phyloP scores from a whole-genome alignment of 1,284 basidiomycete genomes.

The Ceratobasidium sp. region DNA sequence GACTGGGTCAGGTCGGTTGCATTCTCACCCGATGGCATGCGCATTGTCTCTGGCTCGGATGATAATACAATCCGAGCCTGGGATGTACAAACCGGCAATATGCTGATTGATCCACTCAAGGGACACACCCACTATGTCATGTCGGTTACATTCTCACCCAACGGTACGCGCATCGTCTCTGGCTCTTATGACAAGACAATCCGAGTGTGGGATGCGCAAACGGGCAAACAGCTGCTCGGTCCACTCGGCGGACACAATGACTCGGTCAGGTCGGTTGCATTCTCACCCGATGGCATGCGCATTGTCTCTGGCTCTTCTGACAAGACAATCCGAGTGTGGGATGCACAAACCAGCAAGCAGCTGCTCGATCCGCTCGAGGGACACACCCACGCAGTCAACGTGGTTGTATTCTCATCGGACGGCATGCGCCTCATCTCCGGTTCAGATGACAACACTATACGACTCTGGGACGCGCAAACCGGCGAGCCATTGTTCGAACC shows the following conservation, averaged over 20 bases:
- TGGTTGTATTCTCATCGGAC: constrained; percentile 31
- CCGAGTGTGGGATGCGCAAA: not conserved
- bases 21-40: not conserved
- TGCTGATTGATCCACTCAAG: not conserved
- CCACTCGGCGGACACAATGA: not conserved
- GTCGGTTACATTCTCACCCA: not conserved
- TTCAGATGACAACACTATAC: constrained; percentile 33
- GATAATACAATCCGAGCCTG: not conserved
- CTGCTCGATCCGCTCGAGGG: no score
- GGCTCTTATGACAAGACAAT: not conserved
- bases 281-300: not conserved
- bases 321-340: no score
- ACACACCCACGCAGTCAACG: no score
- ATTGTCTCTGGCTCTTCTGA: no score
- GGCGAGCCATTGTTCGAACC: not conserved
- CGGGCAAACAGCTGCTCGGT: not conserved
- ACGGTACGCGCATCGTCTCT: not conserved
- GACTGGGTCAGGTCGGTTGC: not conserved
- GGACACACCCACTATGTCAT: not conserved
- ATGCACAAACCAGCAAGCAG: no score
- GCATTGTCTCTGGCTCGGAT: not conserved
- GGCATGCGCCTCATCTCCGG: constrained; percentile 23
- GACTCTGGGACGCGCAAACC: constrained; percentile 31
- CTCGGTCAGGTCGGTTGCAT: not conserved
- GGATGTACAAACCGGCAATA: not conserved